These are phyloP conservation scores for Fraxinus americana DNA, from an alignment of 257 asterid species.

Conservation along the genomic window DNA sequence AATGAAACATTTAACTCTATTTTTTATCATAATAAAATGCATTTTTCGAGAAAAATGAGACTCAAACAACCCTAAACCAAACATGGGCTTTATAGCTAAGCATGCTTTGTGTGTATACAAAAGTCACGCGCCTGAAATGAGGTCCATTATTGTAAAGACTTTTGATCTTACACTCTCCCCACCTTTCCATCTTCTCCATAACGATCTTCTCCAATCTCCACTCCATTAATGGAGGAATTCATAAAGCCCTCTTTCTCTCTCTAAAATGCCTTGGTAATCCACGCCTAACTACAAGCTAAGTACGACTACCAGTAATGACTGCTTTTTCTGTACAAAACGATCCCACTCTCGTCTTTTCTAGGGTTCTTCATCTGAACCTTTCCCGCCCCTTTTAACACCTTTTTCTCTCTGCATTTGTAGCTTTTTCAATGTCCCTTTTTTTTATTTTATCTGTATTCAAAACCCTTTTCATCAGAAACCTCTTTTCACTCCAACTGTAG, in stretches of 20 bases:
- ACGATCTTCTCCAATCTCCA: not conserved
- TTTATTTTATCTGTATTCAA: not conserved
- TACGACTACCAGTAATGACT: not conserved
- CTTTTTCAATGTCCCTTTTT: not conserved
- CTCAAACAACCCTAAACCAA: too few relatives aligned
- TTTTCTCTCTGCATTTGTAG: not conserved
- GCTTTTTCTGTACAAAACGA: not conserved
- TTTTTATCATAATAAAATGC: too few relatives aligned
- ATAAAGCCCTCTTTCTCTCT: not conserved
- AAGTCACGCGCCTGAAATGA: not conserved
- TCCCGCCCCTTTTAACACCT: not conserved
- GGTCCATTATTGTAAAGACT: not conserved
- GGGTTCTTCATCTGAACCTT: not conserved
- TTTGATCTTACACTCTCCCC: not conserved
- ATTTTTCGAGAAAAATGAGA: too few relatives aligned
- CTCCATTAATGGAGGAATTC: not conserved
- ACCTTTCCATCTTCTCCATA: constrained; percentile 1
- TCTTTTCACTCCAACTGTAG: not conserved
- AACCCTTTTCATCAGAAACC: not conserved
- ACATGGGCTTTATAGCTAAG: too few relatives aligned
- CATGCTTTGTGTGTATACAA: not conserved
- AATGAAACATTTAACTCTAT: too few relatives aligned
- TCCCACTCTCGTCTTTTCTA: not conserved
- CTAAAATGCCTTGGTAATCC: not conserved
- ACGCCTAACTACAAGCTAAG: not conserved